Percentiles rank a stretch among this genome's conserved stretches.
Evolutionary conservation across 495 filamentous ascomycete genomes (phyloP).

Genomic region (Penicillium ucsense): DNA sequence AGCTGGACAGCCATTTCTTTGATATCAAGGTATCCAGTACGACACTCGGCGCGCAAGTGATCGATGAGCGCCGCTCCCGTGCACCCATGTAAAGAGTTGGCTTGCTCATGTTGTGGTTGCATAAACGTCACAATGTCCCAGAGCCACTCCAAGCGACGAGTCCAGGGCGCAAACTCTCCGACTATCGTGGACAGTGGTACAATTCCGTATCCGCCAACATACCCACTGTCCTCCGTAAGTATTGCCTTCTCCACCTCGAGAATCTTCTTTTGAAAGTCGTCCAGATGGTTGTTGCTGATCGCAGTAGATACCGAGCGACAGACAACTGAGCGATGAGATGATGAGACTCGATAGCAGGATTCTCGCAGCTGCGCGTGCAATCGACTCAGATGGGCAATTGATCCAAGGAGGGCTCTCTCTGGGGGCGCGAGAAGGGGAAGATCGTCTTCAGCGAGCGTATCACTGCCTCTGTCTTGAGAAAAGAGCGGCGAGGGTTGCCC

Average conservation of each 20-base stretch:
- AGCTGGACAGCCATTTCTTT: constrained; percentile 62
- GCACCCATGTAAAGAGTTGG: constrained; percentile 22
- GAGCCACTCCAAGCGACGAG: constrained; percentile 75
- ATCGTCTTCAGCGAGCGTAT: constrained; percentile 29
- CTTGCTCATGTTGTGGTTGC: constrained; percentile 24
- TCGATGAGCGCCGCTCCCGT: constrained; percentile 67
- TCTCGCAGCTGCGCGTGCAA: constrained; percentile 61
- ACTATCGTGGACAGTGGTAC: constrained; percentile 83
- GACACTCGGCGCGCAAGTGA: constrained; percentile 57
- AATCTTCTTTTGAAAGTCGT: constrained; percentile 71
- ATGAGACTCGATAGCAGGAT: constrained; percentile 53
- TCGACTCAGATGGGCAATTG: constrained; percentile 63
- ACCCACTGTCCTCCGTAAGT: constrained; percentile 55
- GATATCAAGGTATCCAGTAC: constrained; percentile 85
- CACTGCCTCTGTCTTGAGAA: constrained; percentile 28
- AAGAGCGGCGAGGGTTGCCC: constrained; percentile 87
- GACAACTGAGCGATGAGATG: constrained; percentile 63
- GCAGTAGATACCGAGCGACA: constrained; percentile 82
- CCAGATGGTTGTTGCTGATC: constrained; percentile 63
- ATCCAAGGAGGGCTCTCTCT: constrained; percentile 70
- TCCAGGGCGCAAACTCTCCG: constrained; percentile 76
- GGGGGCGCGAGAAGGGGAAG: constrained; percentile 58
- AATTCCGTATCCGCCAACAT: constrained; percentile 84
- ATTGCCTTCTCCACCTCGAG: constrained; percentile 74
- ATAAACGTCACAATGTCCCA: constrained; percentile 62